A percentile compares a stretch with the other conserved stretches of the same genome.
These are phyloP conservation scores for Solanum lycopersicoides DNA, from an alignment of 257 asterid genomes.

Conservation along the genomic window DNA sequence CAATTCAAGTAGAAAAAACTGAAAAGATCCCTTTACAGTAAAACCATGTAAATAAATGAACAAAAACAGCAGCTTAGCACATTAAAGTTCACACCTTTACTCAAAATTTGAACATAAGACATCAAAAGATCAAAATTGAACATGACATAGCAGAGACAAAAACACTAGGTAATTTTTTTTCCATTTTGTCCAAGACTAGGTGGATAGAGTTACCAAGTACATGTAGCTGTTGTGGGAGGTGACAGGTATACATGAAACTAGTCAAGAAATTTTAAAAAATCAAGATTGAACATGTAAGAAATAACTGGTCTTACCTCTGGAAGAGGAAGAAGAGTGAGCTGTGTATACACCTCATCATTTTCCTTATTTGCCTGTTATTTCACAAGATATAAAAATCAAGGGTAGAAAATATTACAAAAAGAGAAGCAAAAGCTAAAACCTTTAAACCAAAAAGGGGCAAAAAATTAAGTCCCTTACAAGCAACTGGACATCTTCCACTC, in stretches of 20 bases:
- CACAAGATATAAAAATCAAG: not conserved
- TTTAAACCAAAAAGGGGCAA: not conserved
- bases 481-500: conserved; percentile 70
- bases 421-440: not conserved
- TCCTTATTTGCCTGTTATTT: conserved; percentile 80
- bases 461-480: conserved; percentile 43
- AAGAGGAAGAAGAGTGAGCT: conserved; percentile 71
- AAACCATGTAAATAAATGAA: not conserved
- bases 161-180: not conserved
- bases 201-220: not conserved
- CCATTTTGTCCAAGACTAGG: not conserved
- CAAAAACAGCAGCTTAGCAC: not conserved
- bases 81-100: not conserved
- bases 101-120: not conserved
- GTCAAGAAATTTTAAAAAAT: too few species aligned
- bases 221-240: not conserved
- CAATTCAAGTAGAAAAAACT: not conserved
- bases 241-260: too few species aligned
- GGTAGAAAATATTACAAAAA: not conserved
- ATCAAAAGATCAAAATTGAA: not conserved
- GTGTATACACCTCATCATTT: conserved; percentile 95
- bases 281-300: not conserved
- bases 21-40: not conserved
- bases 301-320: conserved; percentile 44
- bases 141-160: not conserved